phyloP scores from a whole-genome alignment of 768 basidiomycete genomes.

The Tricholoma sp. region DNA sequence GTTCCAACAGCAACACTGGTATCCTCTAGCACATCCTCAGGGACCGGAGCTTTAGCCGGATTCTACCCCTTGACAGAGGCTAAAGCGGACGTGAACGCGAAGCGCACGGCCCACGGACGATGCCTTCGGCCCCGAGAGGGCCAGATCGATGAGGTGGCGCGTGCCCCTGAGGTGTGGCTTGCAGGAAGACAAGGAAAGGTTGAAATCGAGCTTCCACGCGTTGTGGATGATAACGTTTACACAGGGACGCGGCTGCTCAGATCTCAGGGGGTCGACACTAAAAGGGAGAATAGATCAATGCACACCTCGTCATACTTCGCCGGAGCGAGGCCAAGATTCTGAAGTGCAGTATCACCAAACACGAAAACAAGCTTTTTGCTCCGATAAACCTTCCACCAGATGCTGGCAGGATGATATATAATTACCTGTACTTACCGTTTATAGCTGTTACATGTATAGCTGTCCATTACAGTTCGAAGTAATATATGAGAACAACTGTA shows the following conservation, averaged over 20 bases:
- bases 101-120: constrained; percentile 17
- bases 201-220: constrained; percentile 40
- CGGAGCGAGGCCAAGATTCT: constrained; percentile 9
- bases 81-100: constrained; percentile 31
- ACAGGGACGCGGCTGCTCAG: constrained; percentile 18
- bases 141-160: constrained; percentile 27
- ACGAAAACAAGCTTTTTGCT: constrained; percentile 15
- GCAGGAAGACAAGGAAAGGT: constrained; percentile 30
- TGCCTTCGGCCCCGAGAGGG: constrained; percentile 14
- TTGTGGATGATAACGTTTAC: constrained; percentile 30
- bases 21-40: constrained; percentile 28
- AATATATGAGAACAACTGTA: too few species aligned
- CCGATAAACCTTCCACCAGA: too few species aligned
- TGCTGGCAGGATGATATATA: too few species aligned
- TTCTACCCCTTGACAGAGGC: constrained; percentile 19
- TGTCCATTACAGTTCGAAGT: too few species aligned
- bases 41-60: constrained; percentile 19
- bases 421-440: too few species aligned
- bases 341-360: constrained; percentile 10
- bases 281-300: not conserved
- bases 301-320: constrained; percentile 4
- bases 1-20: constrained; percentile 22
- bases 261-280: not conserved
- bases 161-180: constrained; percentile 30
- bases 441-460: too few species aligned